Conservation (phyloP, 2,329 filamentous ascomycete species). For the Tolypocladium amazonense region DNA sequence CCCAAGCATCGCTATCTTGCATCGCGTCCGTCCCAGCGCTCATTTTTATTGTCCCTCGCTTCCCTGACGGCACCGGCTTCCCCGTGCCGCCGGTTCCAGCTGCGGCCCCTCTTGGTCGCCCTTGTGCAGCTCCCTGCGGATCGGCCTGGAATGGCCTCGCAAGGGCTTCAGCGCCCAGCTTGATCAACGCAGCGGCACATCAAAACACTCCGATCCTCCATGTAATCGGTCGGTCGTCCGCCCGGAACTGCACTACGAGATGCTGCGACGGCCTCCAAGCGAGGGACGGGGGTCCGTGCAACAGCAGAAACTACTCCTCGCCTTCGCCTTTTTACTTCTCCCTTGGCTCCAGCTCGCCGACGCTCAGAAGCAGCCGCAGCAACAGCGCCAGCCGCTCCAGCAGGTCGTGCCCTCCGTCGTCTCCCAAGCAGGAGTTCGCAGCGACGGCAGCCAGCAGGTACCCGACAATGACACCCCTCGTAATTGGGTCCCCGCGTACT, state of each 20-base stretch:
- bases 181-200: slow-evolving; percentile 2
- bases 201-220: slow-evolving; percentile 1
- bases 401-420: neutral
- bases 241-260: slow-evolving; percentile 19
- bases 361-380: slow-evolving; percentile 49
- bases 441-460: slow-evolving; percentile 15
- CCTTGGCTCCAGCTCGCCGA: slow-evolving; percentile 45
- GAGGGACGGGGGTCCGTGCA: slow-evolving; percentile 38
- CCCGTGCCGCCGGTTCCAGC: neutral
- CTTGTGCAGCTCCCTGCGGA: neutral
- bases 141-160: slow-evolving; percentile 6
- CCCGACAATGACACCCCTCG: slow-evolving; percentile 15
- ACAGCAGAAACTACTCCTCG: slow-evolving; percentile 38
- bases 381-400: neutral
- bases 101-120: neutral
- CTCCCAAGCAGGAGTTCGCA: slow-evolving; percentile 1
- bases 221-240: slow-evolving; percentile 5
- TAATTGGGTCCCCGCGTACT: slow-evolving; percentile 18
- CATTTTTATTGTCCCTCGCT: neutral
- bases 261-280: slow-evolving; percentile 56
- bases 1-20: neutral
- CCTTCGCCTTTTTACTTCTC: slow-evolving; percentile 47
- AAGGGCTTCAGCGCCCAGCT: neutral
- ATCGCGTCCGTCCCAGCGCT: neutral
- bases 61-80: neutral